Conservation (phyloP, 176 grass and related monocot species). For the Triticum monococcum region DNA sequence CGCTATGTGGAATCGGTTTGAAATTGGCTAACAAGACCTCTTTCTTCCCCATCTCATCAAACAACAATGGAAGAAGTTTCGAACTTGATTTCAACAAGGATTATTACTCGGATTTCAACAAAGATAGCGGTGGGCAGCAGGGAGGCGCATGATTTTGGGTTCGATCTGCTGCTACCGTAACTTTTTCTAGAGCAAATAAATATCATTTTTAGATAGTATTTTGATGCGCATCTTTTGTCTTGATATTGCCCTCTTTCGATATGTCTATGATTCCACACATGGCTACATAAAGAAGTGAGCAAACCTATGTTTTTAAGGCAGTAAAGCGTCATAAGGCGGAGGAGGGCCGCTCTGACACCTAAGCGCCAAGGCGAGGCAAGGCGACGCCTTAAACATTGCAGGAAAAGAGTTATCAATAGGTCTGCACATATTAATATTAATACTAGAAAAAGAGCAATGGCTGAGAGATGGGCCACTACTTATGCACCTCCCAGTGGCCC, state of each 20-base stretch:
- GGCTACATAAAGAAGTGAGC: neutral
- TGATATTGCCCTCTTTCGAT: neutral
- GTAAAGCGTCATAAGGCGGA: too few species aligned
- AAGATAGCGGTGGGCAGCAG: too few species aligned
- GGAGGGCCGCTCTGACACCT: too few species aligned
- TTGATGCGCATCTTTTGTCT: constrained; percentile 2
- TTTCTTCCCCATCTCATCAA: neutral
- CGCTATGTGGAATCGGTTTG: too few species aligned
- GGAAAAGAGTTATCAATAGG: too few species aligned
- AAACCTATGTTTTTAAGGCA: neutral
- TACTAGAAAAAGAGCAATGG: too few species aligned
- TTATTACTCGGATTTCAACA: neutral
- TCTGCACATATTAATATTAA: too few species aligned
- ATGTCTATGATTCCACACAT: neutral
- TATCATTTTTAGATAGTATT: neutral
- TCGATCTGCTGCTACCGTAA: neutral
- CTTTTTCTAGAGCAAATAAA: neutral
- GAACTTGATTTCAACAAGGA: neutral
- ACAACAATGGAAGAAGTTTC: neutral
- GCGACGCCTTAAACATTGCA: too few species aligned
- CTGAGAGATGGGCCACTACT: too few species aligned
- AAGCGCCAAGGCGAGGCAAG: too few species aligned
- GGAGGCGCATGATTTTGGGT: neutral
- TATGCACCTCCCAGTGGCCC: too few species aligned
- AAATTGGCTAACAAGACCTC: neutral